phyloP scores from a whole-genome alignment of 805 yeast species.

The Wickerhamomyces chaumierensis region DNA sequence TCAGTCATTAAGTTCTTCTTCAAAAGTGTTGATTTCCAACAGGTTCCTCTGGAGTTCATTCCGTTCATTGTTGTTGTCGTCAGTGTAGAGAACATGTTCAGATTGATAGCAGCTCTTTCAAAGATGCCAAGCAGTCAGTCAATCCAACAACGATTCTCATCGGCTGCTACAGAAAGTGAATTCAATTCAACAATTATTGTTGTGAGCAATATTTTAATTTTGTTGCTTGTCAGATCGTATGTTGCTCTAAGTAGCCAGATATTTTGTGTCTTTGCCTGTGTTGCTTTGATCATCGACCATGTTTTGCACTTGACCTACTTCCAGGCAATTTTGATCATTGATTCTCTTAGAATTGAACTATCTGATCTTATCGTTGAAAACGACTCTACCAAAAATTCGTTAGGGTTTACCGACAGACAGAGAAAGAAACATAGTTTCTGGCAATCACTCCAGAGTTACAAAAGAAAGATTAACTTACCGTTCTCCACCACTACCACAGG shows the following conservation, averaged over 20 bases:
- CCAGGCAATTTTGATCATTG: constrained; percentile 55
- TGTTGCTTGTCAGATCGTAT: constrained; percentile 19
- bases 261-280: constrained; percentile 32
- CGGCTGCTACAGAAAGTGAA: constrained; percentile 25
- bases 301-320: constrained; percentile 52
- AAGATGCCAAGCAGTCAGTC: constrained; percentile 31
- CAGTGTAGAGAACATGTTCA: constrained; percentile 36
- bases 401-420: not conserved
- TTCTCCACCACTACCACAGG: constrained; percentile 22
- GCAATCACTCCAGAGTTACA: constrained; percentile 20
- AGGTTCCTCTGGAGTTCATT: constrained; percentile 29
- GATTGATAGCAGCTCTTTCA: constrained; percentile 30
- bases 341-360: constrained; percentile 51
- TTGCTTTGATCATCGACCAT: constrained; percentile 47
- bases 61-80: constrained; percentile 31
- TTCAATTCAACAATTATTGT: constrained; percentile 27
- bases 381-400: not conserved
- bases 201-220: constrained; percentile 16
- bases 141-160: constrained; percentile 25
- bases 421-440: too few relatives aligned
- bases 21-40: constrained; percentile 22
- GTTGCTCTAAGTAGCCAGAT: constrained; percentile 24
- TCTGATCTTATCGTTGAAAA: constrained; percentile 32
- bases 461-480: constrained; percentile 19
- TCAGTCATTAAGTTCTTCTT: constrained; percentile 29